These are phyloP conservation scores for Trifolium subterraneum DNA, from an alignment of 306 rosid species.

Conservation along the genomic window DNA sequence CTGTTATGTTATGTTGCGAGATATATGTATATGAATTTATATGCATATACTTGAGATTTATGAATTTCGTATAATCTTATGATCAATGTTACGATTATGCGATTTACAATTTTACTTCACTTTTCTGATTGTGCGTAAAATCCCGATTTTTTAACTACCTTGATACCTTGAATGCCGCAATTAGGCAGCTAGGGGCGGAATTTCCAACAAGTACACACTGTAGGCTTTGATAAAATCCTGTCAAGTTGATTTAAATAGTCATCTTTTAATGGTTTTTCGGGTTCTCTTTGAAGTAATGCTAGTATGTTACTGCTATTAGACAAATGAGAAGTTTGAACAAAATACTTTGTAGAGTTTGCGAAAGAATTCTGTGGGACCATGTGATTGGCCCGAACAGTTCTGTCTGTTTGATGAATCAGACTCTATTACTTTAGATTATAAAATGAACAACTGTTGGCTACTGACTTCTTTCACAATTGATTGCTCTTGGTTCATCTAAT, in stretches of 20 bases:
- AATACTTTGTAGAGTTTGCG: not conserved
- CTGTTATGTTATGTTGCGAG: no score
- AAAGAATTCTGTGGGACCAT: not conserved
- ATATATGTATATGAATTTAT: no score
- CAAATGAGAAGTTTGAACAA: not conserved
- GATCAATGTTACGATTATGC: no score
- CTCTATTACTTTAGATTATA: not conserved
- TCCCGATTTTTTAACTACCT: no score
- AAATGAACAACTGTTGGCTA: not conserved
- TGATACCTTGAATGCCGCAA: no score
- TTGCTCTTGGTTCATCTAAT: constrained; percentile 8
- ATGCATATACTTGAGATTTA: no score
- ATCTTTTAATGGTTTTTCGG: not conserved
- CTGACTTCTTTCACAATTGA: not conserved
- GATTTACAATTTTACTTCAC: no score
- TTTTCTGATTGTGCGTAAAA: no score
- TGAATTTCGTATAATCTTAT: no score
- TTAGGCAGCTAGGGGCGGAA: no score
- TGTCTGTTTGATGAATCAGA: constrained; percentile 2
- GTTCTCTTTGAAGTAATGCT: not conserved
- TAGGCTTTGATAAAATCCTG: not conserved
- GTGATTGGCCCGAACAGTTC: not conserved
- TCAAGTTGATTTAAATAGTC: constrained; percentile 1
- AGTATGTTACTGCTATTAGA: not conserved
- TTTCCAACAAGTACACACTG: not conserved